A percentile compares a stretch with the other conserved stretches of the same genome.
Conservation (phyloP, 352 stramenopile genomes). For the Elongisporangium undulatum region DNA sequence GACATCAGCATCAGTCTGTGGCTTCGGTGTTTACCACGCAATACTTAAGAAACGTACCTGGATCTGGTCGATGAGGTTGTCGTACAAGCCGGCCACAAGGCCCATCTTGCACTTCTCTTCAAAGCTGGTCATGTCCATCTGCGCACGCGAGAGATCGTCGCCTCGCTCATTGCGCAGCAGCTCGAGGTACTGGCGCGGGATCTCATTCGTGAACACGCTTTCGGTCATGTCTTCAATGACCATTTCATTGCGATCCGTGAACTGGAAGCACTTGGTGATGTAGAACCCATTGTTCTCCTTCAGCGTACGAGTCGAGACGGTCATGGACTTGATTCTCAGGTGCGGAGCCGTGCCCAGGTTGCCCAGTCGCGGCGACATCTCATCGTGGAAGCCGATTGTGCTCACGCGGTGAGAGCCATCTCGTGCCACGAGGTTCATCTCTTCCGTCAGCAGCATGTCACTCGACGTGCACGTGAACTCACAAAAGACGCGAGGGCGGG, state of each 20-base stretch:
- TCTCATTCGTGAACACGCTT: slow-evolving; percentile 75
- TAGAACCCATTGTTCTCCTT: slow-evolving; percentile 79
- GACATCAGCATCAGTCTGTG: too few relatives aligned
- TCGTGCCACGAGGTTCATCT: slow-evolving; percentile 55
- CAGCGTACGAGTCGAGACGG: slow-evolving; percentile 59
- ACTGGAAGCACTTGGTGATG: slow-evolving; percentile 80
- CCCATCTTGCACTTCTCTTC: slow-evolving; percentile 64
- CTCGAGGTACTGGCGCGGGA: slow-evolving; percentile 75
- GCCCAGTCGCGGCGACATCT: slow-evolving; percentile 2
- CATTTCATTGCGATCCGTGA: slow-evolving; percentile 63
- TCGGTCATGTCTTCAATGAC: slow-evolving; percentile 82
- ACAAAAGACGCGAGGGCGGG: slow-evolving; percentile 67
- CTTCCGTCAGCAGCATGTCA: slow-evolving; percentile 48
- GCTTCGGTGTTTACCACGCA: too few relatives aligned
- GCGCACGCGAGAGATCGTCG: slow-evolving; percentile 46
- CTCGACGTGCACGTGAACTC: slow-evolving; percentile 69
- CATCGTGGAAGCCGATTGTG: slow-evolving; percentile 24
- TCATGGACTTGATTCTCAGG: slow-evolving; percentile 69
- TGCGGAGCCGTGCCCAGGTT: slow-evolving; percentile 24
- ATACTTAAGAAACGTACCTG: slow-evolving; percentile 30
- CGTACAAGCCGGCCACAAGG: slow-evolving; percentile 55
- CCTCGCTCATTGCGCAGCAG: slow-evolving; percentile 48
- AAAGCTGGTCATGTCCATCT: slow-evolving; percentile 45
- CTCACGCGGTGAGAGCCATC: slow-evolving; percentile 44
- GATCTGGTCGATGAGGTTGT: slow-evolving; percentile 87